Conservation (phyloP, 768 basidiomycete species). For the Daedaleopsis sinensis region DNA sequence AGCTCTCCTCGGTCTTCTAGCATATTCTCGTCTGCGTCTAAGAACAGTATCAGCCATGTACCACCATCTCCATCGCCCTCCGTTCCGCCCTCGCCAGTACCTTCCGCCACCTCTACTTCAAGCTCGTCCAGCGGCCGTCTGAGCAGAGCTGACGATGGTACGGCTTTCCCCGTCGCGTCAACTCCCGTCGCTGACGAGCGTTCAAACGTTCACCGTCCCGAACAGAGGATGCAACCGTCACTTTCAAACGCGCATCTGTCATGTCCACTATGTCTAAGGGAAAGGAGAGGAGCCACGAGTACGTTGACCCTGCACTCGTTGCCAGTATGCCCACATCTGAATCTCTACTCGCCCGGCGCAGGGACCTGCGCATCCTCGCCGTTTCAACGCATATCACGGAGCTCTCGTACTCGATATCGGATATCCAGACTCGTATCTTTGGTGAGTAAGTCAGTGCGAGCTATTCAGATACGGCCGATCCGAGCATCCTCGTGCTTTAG, state of each 20-base stretch:
- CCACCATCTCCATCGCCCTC: slow-evolving; percentile 30
- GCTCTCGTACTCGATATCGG: slow-evolving; percentile 82
- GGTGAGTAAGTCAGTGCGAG: slow-evolving; percentile 47
- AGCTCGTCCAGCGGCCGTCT: slow-evolving; percentile 52
- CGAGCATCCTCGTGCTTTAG: slow-evolving; percentile 39
- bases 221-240: slow-evolving; percentile 77
- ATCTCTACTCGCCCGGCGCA: slow-evolving; percentile 30
- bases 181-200: slow-evolving; percentile 15
- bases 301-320: slow-evolving; percentile 39
- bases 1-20: slow-evolving; percentile 26
- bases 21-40: slow-evolving; percentile 28
- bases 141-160: slow-evolving; percentile 67
- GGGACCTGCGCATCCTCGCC: slow-evolving; percentile 75
- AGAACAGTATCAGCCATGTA: slow-evolving; percentile 29
- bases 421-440: slow-evolving; percentile 90
- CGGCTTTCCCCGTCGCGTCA: slow-evolving; percentile 20
- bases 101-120: slow-evolving; percentile 26
- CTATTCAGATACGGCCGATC: too few relatives aligned
- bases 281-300: slow-evolving; percentile 70
- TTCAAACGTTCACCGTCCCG: neutral
- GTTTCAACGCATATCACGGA: slow-evolving; percentile 87
- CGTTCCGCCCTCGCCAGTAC: slow-evolving; percentile 26
- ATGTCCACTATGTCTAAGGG: slow-evolving; percentile 49
- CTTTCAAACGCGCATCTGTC: slow-evolving; percentile 49
- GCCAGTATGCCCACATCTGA: slow-evolving; percentile 21